phyloP scores from a whole-genome alignment of 2,329 filamentous ascomycete genomes.

The Xylaria sp. region DNA sequence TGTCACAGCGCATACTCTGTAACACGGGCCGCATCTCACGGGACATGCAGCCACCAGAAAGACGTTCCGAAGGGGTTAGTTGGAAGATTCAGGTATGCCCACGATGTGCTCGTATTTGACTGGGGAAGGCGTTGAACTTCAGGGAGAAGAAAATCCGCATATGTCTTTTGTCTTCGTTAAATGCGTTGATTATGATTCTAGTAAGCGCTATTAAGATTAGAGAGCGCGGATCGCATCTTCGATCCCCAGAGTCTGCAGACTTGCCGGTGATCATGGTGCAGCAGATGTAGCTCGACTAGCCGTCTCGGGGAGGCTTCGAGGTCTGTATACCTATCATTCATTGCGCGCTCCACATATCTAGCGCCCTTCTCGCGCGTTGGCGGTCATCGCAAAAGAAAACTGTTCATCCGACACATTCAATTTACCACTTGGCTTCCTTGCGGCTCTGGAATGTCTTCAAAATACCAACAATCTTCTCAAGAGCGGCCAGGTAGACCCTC shows the following conservation, averaged over 20 bases:
- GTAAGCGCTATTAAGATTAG: background rate
- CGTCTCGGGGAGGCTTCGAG: background rate
- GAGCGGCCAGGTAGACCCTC: constrained; percentile 64
- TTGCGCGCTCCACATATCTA: constrained; percentile 1
- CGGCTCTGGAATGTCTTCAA: constrained; percentile 55
- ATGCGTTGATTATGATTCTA: background rate
- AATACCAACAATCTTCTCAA: constrained; percentile 75
- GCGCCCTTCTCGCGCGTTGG: background rate
- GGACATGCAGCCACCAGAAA: background rate
- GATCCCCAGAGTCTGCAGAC: background rate
- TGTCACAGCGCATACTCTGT: background rate
- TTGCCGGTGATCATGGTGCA: background rate
- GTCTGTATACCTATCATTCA: background rate
- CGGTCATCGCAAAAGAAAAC: background rate
- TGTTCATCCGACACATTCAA: background rate
- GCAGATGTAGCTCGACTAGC: background rate
- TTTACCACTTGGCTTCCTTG: constrained; percentile 55
- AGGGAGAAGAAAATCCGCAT: background rate
- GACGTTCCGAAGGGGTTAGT: no score
- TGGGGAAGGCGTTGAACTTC: background rate
- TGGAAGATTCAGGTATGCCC: background rate
- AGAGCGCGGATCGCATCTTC: background rate
- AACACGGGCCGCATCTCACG: background rate
- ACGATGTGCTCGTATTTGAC: background rate
- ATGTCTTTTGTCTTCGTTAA: background rate